Evolutionary conservation across 2,329 filamentous ascomycete species (phyloP), one percentile per base, ranked within the genome.

Genomic region (Penicillium sp.): DNA sequence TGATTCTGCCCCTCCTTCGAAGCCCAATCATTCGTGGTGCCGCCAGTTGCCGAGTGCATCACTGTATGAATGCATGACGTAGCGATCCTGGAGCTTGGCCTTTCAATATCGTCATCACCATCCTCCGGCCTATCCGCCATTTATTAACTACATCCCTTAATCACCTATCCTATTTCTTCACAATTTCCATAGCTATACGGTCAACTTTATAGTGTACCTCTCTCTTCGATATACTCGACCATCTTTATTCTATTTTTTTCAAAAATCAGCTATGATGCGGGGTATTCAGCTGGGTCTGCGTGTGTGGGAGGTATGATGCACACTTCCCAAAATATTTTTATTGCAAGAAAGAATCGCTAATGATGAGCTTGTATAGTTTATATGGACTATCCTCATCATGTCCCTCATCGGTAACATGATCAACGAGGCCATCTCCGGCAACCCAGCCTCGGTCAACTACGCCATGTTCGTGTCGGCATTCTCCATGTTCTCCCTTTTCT

Each of bases 401-500:
- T 79, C 84, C 13, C 77, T 88, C 46, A 71, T 86, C 64, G 86
- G 85, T 64, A 85, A 87, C 78, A 86, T 87, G 77, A 85, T 88
- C 69, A 77, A 79, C 51, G 75, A 80, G 39, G 74, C 80, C 4
- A 76, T 75, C 57, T 66, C 75, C 52, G 83, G 85, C 27, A 83
- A 85, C 65, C 81, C 84, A 2, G 77, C 81, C 23, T 79, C 85
- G 51, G 77, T 89, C 75, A 83, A 83, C 71, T 83, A 80, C 67
- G 65, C 74, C 60, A 80, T 83, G 69, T 83, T 80, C 61, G 69
- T 74, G 8, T 66, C 77, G 10, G 77, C 77, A 1, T 83, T 82
- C 61, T 75, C 75, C 11, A 75, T 81, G 67, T 55, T 83, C 21
- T 72, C 80, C 4, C 71, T 82, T 7, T 69, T 83, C 66, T 83